Evolutionary conservation across 768 basidiomycete genomes (phyloP), one percentile per base, ranked within the genome.

Genomic region (Fomitopsis serialis): DNA sequence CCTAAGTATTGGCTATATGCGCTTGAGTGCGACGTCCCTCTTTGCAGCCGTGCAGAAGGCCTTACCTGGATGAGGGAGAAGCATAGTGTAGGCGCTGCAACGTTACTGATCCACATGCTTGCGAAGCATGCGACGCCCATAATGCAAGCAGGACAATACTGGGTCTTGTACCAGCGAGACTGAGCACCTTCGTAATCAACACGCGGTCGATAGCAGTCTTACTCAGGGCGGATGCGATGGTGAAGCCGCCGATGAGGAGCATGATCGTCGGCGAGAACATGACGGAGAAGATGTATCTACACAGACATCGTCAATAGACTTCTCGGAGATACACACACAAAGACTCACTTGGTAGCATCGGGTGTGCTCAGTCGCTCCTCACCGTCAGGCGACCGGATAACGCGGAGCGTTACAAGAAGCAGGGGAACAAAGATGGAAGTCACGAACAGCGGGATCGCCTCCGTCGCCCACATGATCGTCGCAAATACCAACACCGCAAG

Each of bases 51-150:
- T 27, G 21, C 12, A 3, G 25, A 37, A 42, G 11, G 11, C 75
- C 82, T 54, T 70, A 95, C 93, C 66, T 88, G 87, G 66, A 98
- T 95, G 54, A 99, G 76, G 19, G 94, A 91, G 68, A 97, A 98
- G 74, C 97, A 98, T 11, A 98, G 77, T 2, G 96, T 97, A 10
- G 96, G 95, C 17, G 97, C 97, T 3, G 97, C 96, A 19, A 99
- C 97, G 65, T 99, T 98, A 70, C 92, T 94, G 63, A 99, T 98
- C 97, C 94, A 98, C 96, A 98, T 99, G 69, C 91, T 94, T 2
- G 95, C 93, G 66, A 99, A 99, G 64, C 94, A 98, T 2, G 94
- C 89, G 17, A 99, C 94, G 42, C 76, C 83, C 97, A 98, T 98
- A 68, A 91, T 0, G 92, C 87, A 43, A 99, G 79, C 8, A 99